phyloP scores from a whole-genome alignment of 2,329 filamentous ascomycete species.

The Aureobasidium sp. region DNA sequence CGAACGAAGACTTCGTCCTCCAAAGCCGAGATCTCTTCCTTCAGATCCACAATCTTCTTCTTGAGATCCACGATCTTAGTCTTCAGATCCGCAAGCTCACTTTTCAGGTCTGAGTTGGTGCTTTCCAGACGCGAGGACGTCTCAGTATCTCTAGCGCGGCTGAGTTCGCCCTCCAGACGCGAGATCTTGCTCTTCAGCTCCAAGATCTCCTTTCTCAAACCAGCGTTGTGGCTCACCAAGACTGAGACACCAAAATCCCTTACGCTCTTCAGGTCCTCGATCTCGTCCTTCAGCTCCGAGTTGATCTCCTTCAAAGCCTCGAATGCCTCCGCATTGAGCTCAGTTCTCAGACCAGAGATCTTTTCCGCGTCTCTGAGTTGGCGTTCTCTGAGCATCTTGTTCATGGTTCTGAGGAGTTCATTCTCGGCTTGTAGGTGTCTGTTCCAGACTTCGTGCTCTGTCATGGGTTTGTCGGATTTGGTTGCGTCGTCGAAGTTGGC shows the following conservation, averaged over 20 bases:
- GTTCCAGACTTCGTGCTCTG: background rate
- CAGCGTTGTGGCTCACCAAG: no score
- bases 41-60: no score
- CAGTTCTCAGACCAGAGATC: background rate
- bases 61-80: no score
- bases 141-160: no score
- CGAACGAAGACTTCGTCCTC: no score
- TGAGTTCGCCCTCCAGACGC: background rate
- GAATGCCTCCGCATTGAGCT: background rate
- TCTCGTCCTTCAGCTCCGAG: background rate
- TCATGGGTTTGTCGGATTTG: no score
- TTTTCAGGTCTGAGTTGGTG: no score
- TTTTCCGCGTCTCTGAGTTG: background rate
- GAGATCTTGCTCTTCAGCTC: background rate
- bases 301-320: no score
- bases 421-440: background rate
- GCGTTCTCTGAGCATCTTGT: background rate
- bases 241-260: no score
- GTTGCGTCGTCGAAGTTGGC: background rate
- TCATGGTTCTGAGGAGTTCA: background rate
- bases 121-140: no score
- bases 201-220: background rate
- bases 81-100: no score
- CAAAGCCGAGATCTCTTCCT: no score
- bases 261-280: background rate